Percentiles rank a stretch among this genome's conserved stretches.
These are phyloP conservation scores for Jasminum sambac DNA, from an alignment of 257 asterid genomes.

Conservation along the genomic window DNA sequence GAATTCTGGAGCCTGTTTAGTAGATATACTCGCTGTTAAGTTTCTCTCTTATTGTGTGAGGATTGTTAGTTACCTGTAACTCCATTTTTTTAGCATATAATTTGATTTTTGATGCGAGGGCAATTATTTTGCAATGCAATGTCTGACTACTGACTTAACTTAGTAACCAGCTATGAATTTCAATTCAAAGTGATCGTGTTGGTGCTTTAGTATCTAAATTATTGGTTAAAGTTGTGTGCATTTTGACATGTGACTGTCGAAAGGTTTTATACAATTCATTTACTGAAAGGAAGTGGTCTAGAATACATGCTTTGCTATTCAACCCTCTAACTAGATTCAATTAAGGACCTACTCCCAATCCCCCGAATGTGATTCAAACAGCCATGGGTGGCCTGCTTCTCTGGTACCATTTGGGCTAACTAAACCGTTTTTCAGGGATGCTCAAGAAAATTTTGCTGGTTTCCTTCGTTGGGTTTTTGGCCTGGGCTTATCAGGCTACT, in stretches of 20 bases:
- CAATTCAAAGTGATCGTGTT: neutral
- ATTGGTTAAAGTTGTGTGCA: neutral
- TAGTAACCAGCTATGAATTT: neutral
- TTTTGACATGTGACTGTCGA: neutral
- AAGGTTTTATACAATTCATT: neutral
- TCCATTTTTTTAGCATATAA: neutral
- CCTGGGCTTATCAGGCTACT: conserved; percentile 76
- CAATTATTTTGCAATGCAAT: neutral
- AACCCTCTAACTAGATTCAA: neutral
- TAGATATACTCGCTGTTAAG: neutral
- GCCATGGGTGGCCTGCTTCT: no score
- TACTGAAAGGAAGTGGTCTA: conserved; percentile 1
- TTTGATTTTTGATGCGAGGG: neutral
- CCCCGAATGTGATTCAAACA: no score
- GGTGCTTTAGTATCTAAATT: neutral
- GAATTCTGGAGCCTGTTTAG: neutral
- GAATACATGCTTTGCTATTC: neutral
- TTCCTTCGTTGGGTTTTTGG: conserved; percentile 54
- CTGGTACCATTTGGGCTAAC: neutral
- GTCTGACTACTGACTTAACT: no score
- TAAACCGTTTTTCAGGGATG: conserved; percentile 55
- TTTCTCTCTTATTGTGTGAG: neutral
- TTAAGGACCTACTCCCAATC: neutral
- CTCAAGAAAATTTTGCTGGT: conserved; percentile 55
- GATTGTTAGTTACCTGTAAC: neutral